Conservation (phyloP, 768 basidiomycete species). For the Podaxis sp. region DNA sequence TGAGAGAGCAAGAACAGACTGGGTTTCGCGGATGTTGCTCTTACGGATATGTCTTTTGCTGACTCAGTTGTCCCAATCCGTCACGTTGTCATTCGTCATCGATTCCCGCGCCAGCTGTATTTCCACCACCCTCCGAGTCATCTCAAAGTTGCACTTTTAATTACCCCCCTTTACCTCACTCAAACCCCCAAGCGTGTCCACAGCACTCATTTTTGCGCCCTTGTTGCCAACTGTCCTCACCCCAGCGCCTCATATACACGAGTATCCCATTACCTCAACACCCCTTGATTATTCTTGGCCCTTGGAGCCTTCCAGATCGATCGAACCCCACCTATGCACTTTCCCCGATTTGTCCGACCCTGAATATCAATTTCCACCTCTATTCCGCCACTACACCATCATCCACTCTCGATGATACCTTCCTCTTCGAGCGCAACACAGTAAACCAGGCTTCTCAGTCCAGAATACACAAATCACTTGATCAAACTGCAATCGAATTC, state of each 20-base stretch:
- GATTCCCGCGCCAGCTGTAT: too few relatives aligned
- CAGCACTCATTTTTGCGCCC: neutral
- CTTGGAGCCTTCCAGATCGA: neutral
- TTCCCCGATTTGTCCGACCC: slow-evolving; percentile 1
- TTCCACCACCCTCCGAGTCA: too few relatives aligned
- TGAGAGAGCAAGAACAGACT: neutral
- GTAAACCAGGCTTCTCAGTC: neutral
- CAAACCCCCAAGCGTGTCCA: neutral
- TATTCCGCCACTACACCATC: too few relatives aligned
- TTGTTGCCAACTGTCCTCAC: neutral
- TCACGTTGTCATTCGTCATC: neutral
- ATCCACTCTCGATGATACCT: neutral
- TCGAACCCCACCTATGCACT: neutral
- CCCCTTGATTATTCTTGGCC: neutral
- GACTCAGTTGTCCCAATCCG: neutral
- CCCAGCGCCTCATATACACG: neutral
- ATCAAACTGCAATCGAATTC: too few relatives aligned
- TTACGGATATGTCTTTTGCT: neutral
- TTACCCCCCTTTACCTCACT: too few relatives aligned
- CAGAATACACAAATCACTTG: neutral
- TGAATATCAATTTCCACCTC: neutral
- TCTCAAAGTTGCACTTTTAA: too few relatives aligned
- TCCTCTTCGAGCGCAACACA: neutral
- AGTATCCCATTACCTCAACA: neutral
- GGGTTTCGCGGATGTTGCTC: neutral